Evolutionary conservation across 768 basidiomycete genomes (phyloP), one percentile per base, ranked within the genome.

Genomic region (Amanita pallidorosea): DNA sequence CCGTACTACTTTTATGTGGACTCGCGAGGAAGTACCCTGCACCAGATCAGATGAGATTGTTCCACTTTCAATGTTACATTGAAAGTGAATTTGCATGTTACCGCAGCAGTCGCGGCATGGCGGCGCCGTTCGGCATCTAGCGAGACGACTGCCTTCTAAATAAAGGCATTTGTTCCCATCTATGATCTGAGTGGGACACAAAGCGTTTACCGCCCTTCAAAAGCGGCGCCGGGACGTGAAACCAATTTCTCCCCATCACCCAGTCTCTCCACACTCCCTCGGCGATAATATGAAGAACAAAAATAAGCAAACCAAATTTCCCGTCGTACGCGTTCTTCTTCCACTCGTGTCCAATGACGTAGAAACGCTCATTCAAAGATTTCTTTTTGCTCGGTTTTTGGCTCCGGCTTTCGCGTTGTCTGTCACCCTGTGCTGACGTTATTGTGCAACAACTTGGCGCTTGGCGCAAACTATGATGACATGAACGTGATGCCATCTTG

Each of bases 281-380:
- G 3, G 4, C 31, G 25, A 42, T 12, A 23, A 17, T 5, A 89
- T 90, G 88, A 90, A 89, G 71, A 88, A 88, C 61, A 89, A 88
- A 67, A 90, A 90, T 66, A 92, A 90, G 65, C 80, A 86, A 52
- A 91, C 90, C 8, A 88, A 90, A 58, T 94, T 94, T 60, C 90
- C 91, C 7, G 88, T 92, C 53, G 90, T 91, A 65, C 65, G 88
- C 67, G 47, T 53, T 42, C 7, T 36, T 27, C 43, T 33, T 18
- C 12, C 31, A 22, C 45, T 40, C 35, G 33, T 3, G 12, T 37
- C 37, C 18, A 15, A 36, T 49, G 48, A 49, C 38, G 38, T 27
- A 18, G 38, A 11, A 29, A 49, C 34, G 48, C 31, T 49, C 27
- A 49, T 6, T 33, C 35, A 37, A 37, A 40, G 29, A 29, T 41